Evolutionary conservation across 345 rosid species (phyloP).

Genomic region (Abelmoschus esculentus): DNA sequence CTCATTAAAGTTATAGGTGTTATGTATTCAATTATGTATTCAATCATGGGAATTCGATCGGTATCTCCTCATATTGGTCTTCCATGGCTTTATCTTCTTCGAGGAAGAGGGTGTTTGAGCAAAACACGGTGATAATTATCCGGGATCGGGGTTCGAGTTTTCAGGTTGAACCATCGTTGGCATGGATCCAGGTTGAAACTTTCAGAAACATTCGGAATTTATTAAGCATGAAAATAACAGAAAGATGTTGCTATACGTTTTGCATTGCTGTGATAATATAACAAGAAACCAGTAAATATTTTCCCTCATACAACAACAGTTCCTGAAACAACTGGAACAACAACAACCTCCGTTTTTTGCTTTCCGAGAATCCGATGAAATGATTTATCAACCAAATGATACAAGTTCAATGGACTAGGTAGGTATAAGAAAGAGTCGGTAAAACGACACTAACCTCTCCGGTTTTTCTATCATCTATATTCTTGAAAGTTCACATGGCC

Average conservation of each 20-base stretch:
- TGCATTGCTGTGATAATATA: not conserved
- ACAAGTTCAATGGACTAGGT: not conserved
- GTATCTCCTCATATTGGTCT: too few species aligned
- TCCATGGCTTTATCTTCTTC: too few species aligned
- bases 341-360: not conserved
- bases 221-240: not conserved
- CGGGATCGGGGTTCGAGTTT: too few species aligned
- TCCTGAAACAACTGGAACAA: not conserved
- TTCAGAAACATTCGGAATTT: too few species aligned
- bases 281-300: not conserved
- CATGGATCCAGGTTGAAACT: too few species aligned
- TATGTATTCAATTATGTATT: too few species aligned
- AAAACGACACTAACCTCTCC: not conserved
- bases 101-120: too few species aligned
- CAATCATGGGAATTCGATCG: too few species aligned
- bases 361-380: not conserved
- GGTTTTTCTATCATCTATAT: constrained; percentile 30
- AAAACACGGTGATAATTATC: too few species aligned
- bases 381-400: not conserved
- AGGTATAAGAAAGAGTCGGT: not conserved
- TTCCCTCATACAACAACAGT: not conserved
- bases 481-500: constrained; percentile 95
- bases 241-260: not conserved
- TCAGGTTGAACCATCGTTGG: too few species aligned
- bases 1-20: too few species aligned